Evolutionary conservation across 2,329 filamentous ascomycete genomes (phyloP), one percentile per base, ranked within the genome.

Genomic region (Incumbomyces lentus): DNA sequence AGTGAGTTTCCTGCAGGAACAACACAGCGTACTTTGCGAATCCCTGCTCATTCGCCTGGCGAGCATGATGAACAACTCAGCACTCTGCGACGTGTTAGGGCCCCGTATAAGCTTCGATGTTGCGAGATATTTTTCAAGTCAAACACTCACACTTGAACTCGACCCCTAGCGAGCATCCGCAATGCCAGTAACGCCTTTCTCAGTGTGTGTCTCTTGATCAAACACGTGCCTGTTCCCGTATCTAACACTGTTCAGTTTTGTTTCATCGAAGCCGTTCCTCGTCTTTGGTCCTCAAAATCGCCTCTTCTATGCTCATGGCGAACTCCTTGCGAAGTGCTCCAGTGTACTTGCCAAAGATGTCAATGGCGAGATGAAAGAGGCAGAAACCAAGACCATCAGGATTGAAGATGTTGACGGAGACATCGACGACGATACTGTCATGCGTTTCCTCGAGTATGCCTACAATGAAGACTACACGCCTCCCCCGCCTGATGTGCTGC

Each of bases 381-480:
- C 52, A 14, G 32, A 53, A 29, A 43, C 49, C 31, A 29, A 44
- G 16, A 40, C 18, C 19, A 46, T 46, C 11, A 16, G 8, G 13
- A 46, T 46, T 19, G 36, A 51, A 32, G 46, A 44, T 18, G 45
- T 49, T 14, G 38, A 52, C 17, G 44, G 51, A 16, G 49, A 58
- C 37, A 47, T 55, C 17, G 50, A 55, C 13, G 51, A 51, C 37
- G 48, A 49, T 3, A 57, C 55, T 14, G 55, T 58, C 40, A 40
- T 50, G 22, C 43, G 51, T 6, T 54, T 58, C 44, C 36, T 53
- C 6, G 44, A 56, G 34, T 58, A 50, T 34, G 52, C 47, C n/a
- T 57, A 57, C 40, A 56, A 42, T 8, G 49, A 44, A 10, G 52
- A 55, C 37, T 58, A 57, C 39, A 41, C 50, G 8, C 46, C 46